These are phyloP conservation scores for Acacia melanoxylon DNA, from an alignment of 306 rosid species.

Conservation along the genomic window DNA sequence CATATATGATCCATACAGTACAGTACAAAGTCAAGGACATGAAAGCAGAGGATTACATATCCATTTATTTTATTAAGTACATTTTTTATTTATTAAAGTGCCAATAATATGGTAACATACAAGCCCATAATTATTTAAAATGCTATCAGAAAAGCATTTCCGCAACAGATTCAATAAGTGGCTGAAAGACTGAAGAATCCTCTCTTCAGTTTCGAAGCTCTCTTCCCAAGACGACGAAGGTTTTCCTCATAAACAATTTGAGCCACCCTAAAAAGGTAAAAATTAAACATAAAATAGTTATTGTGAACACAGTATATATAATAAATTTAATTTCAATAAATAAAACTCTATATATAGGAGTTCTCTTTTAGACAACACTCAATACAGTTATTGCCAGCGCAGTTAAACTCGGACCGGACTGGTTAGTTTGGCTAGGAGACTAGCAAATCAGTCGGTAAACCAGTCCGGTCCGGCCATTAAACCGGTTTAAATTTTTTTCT, in stretches of 20 bases:
- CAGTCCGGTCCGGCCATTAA: no score
- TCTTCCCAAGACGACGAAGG: background rate
- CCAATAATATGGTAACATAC: background rate
- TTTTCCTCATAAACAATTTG: background rate
- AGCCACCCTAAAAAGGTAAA: background rate
- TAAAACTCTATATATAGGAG: no score
- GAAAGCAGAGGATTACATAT: background rate
- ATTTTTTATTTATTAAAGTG: background rate
- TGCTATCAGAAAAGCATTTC: background rate
- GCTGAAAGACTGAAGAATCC: background rate
- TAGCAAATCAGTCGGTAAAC: no score
- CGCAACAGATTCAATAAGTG: background rate
- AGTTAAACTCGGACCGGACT: no score
- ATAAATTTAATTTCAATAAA: no score
- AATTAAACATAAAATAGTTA: background rate
- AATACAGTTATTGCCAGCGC: no score
- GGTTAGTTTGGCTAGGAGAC: no score
- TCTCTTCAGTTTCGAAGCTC: background rate
- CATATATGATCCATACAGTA: background rate
- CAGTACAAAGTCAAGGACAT: background rate
- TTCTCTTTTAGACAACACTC: no score
- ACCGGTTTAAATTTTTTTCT: no score
- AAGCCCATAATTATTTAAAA: background rate
- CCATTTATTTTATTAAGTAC: background rate
- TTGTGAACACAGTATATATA: background rate